These are phyloP conservation scores for Penicillium sp. DNA, from an alignment of 2,329 filamentous ascomycete genomes.

Conservation along the genomic window DNA sequence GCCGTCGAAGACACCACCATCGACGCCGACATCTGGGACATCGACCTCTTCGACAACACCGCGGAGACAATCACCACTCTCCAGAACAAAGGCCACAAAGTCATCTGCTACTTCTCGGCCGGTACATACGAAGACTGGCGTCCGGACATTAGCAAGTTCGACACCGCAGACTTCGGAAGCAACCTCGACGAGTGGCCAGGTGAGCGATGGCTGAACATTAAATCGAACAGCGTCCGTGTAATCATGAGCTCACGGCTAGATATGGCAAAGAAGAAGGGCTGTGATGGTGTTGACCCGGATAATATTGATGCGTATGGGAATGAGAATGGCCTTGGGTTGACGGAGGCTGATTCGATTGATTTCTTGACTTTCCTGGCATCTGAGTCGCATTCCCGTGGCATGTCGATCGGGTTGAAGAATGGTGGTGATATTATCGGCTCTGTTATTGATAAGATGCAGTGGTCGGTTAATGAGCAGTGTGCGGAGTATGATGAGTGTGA, in stretches of 20 bases:
- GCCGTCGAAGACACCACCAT: slow-evolving; percentile 44
- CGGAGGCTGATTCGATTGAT: slow-evolving; percentile 55
- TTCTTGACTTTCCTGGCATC: slow-evolving; percentile 62
- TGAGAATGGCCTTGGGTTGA: slow-evolving; percentile 64
- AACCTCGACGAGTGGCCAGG: slow-evolving; percentile 63
- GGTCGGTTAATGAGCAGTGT: slow-evolving; percentile 71
- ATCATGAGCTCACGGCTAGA: slow-evolving; percentile 65
- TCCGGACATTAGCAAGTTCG: slow-evolving; percentile 58
- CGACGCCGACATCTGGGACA: slow-evolving; percentile 61
- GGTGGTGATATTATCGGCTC: slow-evolving; percentile 58
- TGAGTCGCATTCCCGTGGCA: slow-evolving; percentile 53
- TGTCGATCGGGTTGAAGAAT: slow-evolving; percentile 70
- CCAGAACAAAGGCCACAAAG: slow-evolving; percentile 55
- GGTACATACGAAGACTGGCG: slow-evolving; percentile 67
- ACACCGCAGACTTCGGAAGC: slow-evolving; percentile 57
- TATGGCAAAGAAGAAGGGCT: slow-evolving; percentile 61
- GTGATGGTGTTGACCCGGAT: slow-evolving; percentile 69
- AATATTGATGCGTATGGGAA: slow-evolving; percentile 69
- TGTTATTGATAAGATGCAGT: slow-evolving; percentile 58
- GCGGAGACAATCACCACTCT: slow-evolving; percentile 50
- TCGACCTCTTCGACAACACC: slow-evolving; percentile 58
- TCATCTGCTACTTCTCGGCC: slow-evolving; percentile 75
- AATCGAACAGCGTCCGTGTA: slow-evolving; percentile 56
- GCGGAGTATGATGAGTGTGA: slow-evolving; percentile 60
- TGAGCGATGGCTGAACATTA: slow-evolving; percentile 66